These are phyloP conservation scores for Starmerella potacharoeniae DNA, from an alignment of 805 yeast genomes.

Conservation along the genomic window DNA sequence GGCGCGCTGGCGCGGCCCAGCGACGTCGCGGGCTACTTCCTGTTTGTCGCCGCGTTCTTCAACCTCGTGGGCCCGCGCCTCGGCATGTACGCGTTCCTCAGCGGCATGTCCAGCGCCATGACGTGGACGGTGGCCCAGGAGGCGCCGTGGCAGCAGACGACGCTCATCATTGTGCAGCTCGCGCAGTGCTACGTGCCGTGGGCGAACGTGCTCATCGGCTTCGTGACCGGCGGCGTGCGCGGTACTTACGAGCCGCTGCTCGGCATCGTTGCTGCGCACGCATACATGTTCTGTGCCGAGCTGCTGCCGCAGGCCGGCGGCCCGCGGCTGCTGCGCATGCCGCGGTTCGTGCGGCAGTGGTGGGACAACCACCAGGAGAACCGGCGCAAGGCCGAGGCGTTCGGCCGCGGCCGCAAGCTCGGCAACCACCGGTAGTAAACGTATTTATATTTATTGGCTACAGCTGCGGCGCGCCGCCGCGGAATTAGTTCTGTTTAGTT, in stretches of 20 bases:
- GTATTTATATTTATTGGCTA: not conserved
- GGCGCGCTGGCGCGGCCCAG: constrained; percentile 5
- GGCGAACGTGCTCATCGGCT: constrained; percentile 24
- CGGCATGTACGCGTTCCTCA: constrained; percentile 21
- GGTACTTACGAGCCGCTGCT: constrained; percentile 22
- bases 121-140: constrained; percentile 33
- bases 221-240: constrained; percentile 24
- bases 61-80: constrained; percentile 18
- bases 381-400: constrained; percentile 8
- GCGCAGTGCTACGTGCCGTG: constrained; percentile 28
- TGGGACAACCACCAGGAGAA: not conserved
- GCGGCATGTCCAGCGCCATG: constrained; percentile 28
- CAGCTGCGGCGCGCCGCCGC: no score
- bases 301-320: constrained; percentile 27
- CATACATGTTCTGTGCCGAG: constrained; percentile 26
- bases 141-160: constrained; percentile 24
- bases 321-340: constrained; percentile 12
- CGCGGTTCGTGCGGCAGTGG: constrained; percentile 3
- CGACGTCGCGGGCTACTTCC: constrained; percentile 19
- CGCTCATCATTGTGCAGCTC: constrained; percentile 26
- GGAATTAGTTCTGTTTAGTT: no score
- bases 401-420: constrained; percentile 24
- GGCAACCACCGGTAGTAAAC: constrained; percentile 12
- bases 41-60: constrained; percentile 18
- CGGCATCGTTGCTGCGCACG: constrained; percentile 29